Evolutionary conservation across 2,329 filamentous ascomycete species (phyloP).

Genomic region (Xylariomycetidae sp.): DNA sequence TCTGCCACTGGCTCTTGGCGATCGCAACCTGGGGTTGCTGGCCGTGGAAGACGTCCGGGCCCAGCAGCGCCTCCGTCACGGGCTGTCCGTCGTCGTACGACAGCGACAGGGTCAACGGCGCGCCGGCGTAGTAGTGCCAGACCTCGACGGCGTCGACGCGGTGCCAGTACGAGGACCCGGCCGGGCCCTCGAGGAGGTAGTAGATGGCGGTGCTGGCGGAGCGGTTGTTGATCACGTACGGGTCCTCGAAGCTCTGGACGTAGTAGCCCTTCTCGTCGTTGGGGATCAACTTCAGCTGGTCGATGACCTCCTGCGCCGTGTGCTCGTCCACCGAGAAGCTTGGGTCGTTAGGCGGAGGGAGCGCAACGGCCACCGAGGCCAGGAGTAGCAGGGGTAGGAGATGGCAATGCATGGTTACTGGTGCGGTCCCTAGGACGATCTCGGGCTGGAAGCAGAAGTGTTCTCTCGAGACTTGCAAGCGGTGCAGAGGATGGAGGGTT

Average conservation of each 20-base stretch:
- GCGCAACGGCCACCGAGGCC: no score
- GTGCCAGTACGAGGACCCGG: conserved; percentile 42
- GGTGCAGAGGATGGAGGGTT: no score
- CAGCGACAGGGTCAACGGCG: conserved; percentile 39
- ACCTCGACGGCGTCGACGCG: conserved; percentile 43
- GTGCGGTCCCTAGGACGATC: no score
- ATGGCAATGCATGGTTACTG: no score
- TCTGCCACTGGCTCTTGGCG: conserved; percentile 37
- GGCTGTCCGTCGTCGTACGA: conserved; percentile 37
- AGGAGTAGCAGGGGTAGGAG: no score
- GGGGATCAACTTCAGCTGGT: conserved; percentile 35
- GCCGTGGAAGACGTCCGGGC: conserved; percentile 34
- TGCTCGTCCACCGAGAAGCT: conserved; percentile 12
- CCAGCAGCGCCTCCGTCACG: conserved; percentile 31
- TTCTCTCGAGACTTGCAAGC: no score
- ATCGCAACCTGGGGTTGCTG: conserved; percentile 40
- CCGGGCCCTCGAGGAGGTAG: conserved; percentile 37
- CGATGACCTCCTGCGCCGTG: conserved; percentile 38
- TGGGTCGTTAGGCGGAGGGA: background rate
- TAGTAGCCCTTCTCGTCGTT: conserved; percentile 46
- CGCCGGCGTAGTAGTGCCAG: conserved; percentile 50
- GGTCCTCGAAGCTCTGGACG: conserved; percentile 40
- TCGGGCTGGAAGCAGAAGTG: no score
- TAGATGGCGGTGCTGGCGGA: conserved; percentile 46
- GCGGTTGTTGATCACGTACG: conserved; percentile 25